Base-by-base conservation (phyloP, 139 green algal species). In the Chlorella sp. region DNA sequence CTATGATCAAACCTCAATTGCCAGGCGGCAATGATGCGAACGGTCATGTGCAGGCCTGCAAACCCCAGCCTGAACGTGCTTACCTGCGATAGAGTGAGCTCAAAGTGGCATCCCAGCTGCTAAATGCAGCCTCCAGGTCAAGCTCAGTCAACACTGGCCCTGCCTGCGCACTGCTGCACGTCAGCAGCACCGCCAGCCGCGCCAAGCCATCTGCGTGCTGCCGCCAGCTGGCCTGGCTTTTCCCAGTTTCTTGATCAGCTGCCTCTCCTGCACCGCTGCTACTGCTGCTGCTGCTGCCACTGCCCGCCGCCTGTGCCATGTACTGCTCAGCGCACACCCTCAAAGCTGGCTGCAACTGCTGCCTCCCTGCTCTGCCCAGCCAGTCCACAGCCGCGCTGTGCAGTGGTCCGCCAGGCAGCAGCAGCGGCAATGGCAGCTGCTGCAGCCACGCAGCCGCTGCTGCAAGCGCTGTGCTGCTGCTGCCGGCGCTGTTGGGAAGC, bases 361-460 rank as follows among this genome's bases (percentile, higher is more conserved):
- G n/a, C 63, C 63, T 15, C n/a, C 76, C 57, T 11, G 34, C 36
- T 0, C 55, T 34, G 4, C n/a, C 4, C 63, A 83, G 38, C 78
- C 80, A 85, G 4, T 30, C 32, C n/a, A 55, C 67, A 18, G 67
- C 67, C 0, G 12, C 4, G 0, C 9, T 0, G 13, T 68, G 32
- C 44, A 85, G 67, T 11, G 26, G 32, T 1, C 67, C 67, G 55
- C 47, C 47, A 0, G 80, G 67, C 80, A 74, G 80, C 41, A 85
- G 47, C 44, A 78, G 47, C 15, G 80, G 32, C 47, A 84, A 47
- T 7, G 67, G 80, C 67, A 85, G 32, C 67, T 71, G 32, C 25
- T 85, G 30, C 47, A 85, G 80, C 80, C 80, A 85, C 21, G 47
- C 21, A 3, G 26, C 80, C 0, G 25, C 47, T 16, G 32, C 34